Base-by-base conservation (phyloP, 768 basidiomycete species). In the Cubamyces lactineus region DNA sequence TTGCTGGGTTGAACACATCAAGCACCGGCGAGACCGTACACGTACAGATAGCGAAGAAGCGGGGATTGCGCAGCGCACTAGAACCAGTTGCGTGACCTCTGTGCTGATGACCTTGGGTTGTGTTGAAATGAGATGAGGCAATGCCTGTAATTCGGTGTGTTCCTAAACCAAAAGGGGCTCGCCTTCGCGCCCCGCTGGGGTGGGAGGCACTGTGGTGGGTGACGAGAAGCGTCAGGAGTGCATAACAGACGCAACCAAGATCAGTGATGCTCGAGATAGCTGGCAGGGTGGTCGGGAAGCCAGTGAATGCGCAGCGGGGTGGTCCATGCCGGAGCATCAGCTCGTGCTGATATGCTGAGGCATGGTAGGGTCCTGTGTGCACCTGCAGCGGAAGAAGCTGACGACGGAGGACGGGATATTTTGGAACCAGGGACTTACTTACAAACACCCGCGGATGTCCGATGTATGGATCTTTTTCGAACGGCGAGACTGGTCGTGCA, bases 261-360 rank as follows among this genome's bases (percentile, higher is more conserved):
- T 59, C 57, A 59, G 9, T 59, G 57, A 59, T 59, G 49, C 28
- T 30, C 47, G 47, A 57, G 56, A 57, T 45, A 49, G 40, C 48
- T 42, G 39, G 57, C 40, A 50, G 50, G 51, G 38, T 24, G 46
- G 24, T 42, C 57, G 30, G 41, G 49, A 45, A 45, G 19, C 17
- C 48, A 41, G 34, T 12, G 42, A 30, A 28, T 51, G 49, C 49
- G 57, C 57, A 21, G 49, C 49, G 57, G 49, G 16, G 57, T 59
- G 19, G 12, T 16, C 19, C 26, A 50, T 26, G 40, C 16, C 43
- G 49, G 45, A 30, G 21, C 57, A 63, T 63, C 57, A 59, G 41
- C 62, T 55, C 62, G 52, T 59, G 62, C 62, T 63, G 62, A 63
- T 63, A 23, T 55, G 41, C 48, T 24, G 28, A 28, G 40, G 24